Percentiles rank a stretch among this genome's conserved stretches.
phyloP scores from a whole-genome alignment of 176 grass and related monocot species.

The Ananas comosus region DNA sequence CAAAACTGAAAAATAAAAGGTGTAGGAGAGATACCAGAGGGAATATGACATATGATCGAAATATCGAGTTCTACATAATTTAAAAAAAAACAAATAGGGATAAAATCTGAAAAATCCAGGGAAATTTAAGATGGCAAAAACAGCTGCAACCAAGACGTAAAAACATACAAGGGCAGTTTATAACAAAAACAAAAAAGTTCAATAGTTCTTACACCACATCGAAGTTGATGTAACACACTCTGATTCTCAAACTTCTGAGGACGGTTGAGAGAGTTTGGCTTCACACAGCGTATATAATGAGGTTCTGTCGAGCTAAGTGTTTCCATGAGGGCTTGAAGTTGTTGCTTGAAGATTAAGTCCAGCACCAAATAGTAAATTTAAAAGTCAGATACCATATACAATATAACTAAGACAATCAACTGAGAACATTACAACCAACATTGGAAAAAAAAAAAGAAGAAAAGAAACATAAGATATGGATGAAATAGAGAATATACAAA shows the following conservation, averaged over 20 bases:
- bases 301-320: constrained; percentile 82
- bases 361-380: constrained; percentile 15
- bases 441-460: too few species aligned
- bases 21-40: too few species aligned
- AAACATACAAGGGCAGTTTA: neutral
- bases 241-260: constrained; percentile 95
- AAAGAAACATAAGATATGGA: neutral
- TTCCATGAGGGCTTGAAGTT: constrained; percentile 99
- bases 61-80: too few species aligned
- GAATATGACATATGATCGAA: too few species aligned
- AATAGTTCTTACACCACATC: constrained; percentile 81
- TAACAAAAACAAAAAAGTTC: neutral
- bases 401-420: neutral
- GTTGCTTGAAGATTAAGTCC: constrained; percentile 53
- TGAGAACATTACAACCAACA: neutral
- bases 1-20: neutral
- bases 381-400: neutral
- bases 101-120: neutral
- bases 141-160: neutral
- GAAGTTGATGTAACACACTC: constrained; percentile 92
- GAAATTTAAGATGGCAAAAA: neutral
- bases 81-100: neutral
- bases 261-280: constrained; percentile 89
- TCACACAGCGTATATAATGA: constrained; percentile 93
- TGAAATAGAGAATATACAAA: neutral